Conservation (phyloP, 1,284 basidiomycete species). For the Rhizopogon parksii region DNA sequence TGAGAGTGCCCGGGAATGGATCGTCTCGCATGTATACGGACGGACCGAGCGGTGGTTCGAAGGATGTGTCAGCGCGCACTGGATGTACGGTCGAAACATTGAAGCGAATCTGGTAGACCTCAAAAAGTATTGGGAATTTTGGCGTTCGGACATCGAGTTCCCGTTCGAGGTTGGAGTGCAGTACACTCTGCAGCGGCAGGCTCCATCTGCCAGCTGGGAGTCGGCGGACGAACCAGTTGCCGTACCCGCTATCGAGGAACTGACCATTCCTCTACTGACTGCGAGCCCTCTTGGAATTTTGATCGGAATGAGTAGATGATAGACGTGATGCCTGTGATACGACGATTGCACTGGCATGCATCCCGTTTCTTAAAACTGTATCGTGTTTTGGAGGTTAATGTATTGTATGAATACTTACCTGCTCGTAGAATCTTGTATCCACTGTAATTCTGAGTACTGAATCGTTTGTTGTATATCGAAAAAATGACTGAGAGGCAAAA, state of each 20-base stretch:
- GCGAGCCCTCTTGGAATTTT: slow-evolving; percentile 1
- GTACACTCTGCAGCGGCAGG: neutral
- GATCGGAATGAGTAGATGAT: neutral
- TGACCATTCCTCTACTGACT: neutral
- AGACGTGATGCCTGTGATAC: neutral
- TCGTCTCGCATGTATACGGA: slow-evolving; percentile 19
- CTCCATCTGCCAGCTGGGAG: neutral
- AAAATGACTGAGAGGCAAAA: neutral
- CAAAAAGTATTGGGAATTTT: slow-evolving; percentile 16
- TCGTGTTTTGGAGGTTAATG: neutral
- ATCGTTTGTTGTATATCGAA: neutral
- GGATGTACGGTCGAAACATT: slow-evolving; percentile 18
- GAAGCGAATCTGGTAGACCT: slow-evolving; percentile 17
- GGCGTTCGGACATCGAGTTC: slow-evolving; percentile 18
- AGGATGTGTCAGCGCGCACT: slow-evolving; percentile 16
- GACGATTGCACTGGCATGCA: neutral
- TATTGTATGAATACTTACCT: neutral
- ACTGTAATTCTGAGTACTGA: neutral
- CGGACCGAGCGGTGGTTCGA: slow-evolving; percentile 23
- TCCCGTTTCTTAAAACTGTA: neutral
- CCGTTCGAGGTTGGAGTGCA: slow-evolving; percentile 15
- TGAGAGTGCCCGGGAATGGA: slow-evolving; percentile 15
- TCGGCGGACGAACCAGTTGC: neutral
- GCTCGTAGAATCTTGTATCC: neutral
- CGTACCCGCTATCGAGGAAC: neutral